phyloP scores from a whole-genome alignment of 2,329 filamentous ascomycete species.

The Knufia petricola region DNA sequence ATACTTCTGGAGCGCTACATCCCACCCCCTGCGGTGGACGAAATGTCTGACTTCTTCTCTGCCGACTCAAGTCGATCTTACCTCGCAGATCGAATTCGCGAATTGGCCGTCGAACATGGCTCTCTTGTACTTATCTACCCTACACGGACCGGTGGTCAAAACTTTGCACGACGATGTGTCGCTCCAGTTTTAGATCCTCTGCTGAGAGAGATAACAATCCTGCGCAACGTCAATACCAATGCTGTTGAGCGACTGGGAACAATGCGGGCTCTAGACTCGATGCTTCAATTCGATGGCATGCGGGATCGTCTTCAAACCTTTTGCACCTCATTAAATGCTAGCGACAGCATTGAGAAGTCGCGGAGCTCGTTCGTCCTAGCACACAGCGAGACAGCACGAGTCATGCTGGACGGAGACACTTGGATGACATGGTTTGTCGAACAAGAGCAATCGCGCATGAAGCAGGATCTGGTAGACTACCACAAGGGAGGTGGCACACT shows the following conservation, averaged over 20 bases:
- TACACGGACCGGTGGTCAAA: slow-evolving; percentile 46
- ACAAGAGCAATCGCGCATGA: slow-evolving; percentile 52
- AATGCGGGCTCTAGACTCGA: slow-evolving; percentile 43
- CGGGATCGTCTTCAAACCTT: slow-evolving; percentile 32
- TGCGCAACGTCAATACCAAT: slow-evolving; percentile 50
- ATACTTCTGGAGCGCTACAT: slow-evolving; percentile 56
- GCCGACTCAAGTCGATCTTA: slow-evolving; percentile 43
- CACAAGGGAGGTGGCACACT: slow-evolving; percentile 25
- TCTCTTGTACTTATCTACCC: slow-evolving; percentile 55
- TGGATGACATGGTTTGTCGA: slow-evolving; percentile 59
- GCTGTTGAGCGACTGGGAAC: slow-evolving; percentile 45
- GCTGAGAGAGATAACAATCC: slow-evolving; percentile 48
- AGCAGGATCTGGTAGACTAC: slow-evolving; percentile 28
- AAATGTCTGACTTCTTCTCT: slow-evolving; percentile 52
- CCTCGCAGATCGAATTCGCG: slow-evolving; percentile 50
- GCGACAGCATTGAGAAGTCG: slow-evolving; percentile 24
- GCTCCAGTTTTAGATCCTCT: slow-evolving; percentile 53
- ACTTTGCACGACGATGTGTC: slow-evolving; percentile 51
- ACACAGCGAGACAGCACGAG: slow-evolving; percentile 43
- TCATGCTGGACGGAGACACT: slow-evolving; percentile 41
- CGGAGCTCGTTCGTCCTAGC: slow-evolving; percentile 36
- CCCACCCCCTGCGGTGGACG: slow-evolving; percentile 49
- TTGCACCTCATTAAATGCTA: slow-evolving; percentile 29
- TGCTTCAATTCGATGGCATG: slow-evolving; percentile 47
- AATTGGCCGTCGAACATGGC: slow-evolving; percentile 49